These are phyloP conservation scores for Allomyces macrogynus DNA, from an alignment of 192 early-diverging fungal species.

Conservation along the genomic window DNA sequence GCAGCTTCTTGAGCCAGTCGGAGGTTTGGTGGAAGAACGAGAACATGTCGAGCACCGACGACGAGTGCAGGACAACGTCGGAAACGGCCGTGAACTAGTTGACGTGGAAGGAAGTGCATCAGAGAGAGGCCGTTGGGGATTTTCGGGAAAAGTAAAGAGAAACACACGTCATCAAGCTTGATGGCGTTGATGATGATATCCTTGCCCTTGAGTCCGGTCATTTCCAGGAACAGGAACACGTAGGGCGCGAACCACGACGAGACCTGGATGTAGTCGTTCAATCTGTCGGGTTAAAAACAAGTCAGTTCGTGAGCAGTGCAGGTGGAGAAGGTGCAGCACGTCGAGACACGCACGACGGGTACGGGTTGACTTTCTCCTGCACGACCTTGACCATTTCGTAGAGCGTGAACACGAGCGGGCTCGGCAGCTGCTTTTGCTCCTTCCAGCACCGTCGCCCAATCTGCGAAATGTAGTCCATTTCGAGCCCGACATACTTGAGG, in stretches of 20 bases:
- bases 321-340: too few species aligned
- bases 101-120: not conserved
- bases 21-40: constrained; percentile 52
- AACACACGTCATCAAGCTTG: constrained; percentile 36
- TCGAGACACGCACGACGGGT: not conserved
- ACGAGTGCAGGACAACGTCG: constrained; percentile 34
- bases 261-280: constrained; percentile 29
- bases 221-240: constrained; percentile 42
- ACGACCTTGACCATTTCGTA: not conserved
- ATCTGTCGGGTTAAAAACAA: too few species aligned
- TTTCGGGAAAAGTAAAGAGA: not conserved
- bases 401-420: not conserved
- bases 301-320: too few species aligned
- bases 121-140: not conserved
- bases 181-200: constrained; percentile 52
- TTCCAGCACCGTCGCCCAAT: not conserved
- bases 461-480: not conserved
- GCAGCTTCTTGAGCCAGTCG: constrained; percentile 42
- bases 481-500: not conserved
- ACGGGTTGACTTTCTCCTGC: not conserved
- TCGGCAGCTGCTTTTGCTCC: not conserved
- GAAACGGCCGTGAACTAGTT: constrained; percentile 30
- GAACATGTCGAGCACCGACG: constrained; percentile 61
- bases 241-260: constrained; percentile 49
- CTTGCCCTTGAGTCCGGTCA: constrained; percentile 35